Base-by-base conservation (phyloP, 2,329 filamentous ascomycete genomes). In the Hypoxylon sp. region DNA sequence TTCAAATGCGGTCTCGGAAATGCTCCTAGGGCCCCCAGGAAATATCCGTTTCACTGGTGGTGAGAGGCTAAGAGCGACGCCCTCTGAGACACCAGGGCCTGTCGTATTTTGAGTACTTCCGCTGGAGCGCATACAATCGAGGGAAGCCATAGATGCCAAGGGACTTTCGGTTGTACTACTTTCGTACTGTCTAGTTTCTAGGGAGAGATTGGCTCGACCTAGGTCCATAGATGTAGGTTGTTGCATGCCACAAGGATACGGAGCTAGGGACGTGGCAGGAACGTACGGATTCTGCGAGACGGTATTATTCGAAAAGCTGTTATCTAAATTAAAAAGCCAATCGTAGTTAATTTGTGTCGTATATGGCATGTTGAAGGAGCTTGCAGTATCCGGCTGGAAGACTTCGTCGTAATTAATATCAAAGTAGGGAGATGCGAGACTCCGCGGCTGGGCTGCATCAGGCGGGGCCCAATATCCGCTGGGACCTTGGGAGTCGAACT, bases 321-420 rank as follows among this genome's bases (percentile, higher is more conserved):
- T 8, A 73, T 83, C 80, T 62, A 86, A 76, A 48, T 87, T 84
- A 71, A 90, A 90, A 1, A 90, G 74, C 87, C 88, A 90, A 63
- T 87, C 88, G 73, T 90, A 90, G 62, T 90, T 88, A 68, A 82
- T 82, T 66, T 87, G 87, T 1, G 88, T 89, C 2, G 88, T 89
- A 75, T 88, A 90, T 4, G 88, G 88, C 79, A 89, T 88, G 60
- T 90, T 90, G 74, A 90, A 90, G 0, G 87, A 89, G 73, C 84
- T 88, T 31, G 88, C 87, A 74, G 88, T 90, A 73, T 90, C 88
- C 48, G 87, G 84, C 63, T 85, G 85, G 72, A 90, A 89, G 35
- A 86, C 82, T 55, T 89, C 85, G 57, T 87, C 85, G 71, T 85
- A 86, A 71, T 68, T 72, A 39, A 68, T 75, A 71, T 52, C 69